Conservation (phyloP, 257 asterid genomes). For the Prunella vulgaris region DNA sequence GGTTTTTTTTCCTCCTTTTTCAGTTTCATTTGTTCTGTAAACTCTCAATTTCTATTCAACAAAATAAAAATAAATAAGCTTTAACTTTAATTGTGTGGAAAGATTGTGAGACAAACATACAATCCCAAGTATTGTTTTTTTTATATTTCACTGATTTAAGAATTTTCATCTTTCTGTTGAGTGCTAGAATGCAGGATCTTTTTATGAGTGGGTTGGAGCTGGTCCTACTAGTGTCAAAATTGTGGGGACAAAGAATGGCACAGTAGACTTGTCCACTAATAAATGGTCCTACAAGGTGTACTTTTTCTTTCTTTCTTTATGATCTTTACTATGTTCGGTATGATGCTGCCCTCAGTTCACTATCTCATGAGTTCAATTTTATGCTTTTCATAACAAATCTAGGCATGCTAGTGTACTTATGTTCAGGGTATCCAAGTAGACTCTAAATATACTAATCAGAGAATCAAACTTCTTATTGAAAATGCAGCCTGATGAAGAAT, state of each 20-base stretch:
- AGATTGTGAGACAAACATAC: neutral
- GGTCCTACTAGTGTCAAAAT: slow-evolving; percentile 74
- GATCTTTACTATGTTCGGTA: slow-evolving; percentile 5
- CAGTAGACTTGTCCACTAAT: slow-evolving; percentile 55
- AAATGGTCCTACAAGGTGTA: slow-evolving; percentile 75
- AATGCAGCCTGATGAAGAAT: neutral
- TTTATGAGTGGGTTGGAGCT: slow-evolving; percentile 84
- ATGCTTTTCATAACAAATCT: neutral
- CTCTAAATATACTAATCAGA: neutral
- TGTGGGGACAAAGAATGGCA: slow-evolving; percentile 60
- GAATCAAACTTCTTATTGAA: neutral
- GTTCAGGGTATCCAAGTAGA: neutral
- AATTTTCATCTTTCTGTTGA: slow-evolving; percentile 8
- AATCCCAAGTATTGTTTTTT: neutral
- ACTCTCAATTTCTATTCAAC: neutral
- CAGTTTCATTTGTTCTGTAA: neutral
- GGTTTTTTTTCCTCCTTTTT: slow-evolving; percentile 31
- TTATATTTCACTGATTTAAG: neutral
- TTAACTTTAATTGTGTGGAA: neutral
- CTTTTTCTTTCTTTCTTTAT: slow-evolving; percentile 11
- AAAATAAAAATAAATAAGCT: neutral
- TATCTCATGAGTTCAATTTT: neutral
- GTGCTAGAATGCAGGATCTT: slow-evolving; percentile 80
- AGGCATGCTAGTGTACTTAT: neutral
- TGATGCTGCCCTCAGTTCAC: neutral